Evolutionary conservation across 352 stramenopile species (phyloP), one percentile per base, ranked within the genome.

Genomic region (Pythium graminicola): DNA sequence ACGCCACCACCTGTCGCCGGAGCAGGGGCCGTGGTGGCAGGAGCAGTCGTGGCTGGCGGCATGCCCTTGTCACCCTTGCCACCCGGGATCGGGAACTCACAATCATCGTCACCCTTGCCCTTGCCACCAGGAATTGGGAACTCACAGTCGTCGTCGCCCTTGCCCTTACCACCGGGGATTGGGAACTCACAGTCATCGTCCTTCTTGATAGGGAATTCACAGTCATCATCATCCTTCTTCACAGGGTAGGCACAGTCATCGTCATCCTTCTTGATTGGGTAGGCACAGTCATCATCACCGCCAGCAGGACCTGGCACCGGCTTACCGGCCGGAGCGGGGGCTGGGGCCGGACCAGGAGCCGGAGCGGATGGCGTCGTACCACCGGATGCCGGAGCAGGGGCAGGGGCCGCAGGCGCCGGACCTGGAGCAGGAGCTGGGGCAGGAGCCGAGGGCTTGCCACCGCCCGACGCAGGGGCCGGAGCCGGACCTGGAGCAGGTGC

Each of bases 181-280:
- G 56, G 56, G 48, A 40, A 57, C 41, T 63, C 55, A 29, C 55
- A 62, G 46, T 62, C 55, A 16, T 51, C 46, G 17, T 23, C 45
- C 1, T 53, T 35, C 46, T 53, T 53, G 20, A 53, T 58, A 3
- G 48, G 28, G 49, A 27, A 54, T n/a, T 31, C 27, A 22, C 44
- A 57, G 47, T 55, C 54, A 7, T 48, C 43, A 23, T 22, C 38
- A 2, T 54, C 36, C 24, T 42, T 54, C 9, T 36, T 49, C 13
- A 35, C n/a, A 31, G 62, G 48, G 46, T 45, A 59, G 29, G 62
- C 60, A 31, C 53, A 63, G 43, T 64, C 54, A 17, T 71, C 63
- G 35, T 60, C 56, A 17, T 42, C 39, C 47, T 45, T 54, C 19
- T 29, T 26, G 36, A 67, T 56, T 3, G 53, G 38, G 39, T 47